phyloP scores from a whole-genome alignment of 2,329 filamentous ascomycete genomes.

The Coleophoma crateriformis region DNA sequence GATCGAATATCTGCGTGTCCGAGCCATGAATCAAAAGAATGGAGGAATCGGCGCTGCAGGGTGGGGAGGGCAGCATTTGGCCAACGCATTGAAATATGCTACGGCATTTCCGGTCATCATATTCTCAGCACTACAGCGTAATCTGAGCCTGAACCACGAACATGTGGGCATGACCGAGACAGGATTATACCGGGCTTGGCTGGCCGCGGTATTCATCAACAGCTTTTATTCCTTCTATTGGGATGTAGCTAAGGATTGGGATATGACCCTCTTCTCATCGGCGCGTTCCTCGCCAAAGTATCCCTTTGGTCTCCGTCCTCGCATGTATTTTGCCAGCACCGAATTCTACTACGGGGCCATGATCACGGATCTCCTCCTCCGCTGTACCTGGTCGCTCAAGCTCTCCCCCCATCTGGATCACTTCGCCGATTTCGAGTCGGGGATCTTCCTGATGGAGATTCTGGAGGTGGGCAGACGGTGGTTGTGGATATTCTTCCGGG shows the following conservation, averaged over 20 bases:
- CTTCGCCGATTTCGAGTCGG: slow-evolving; percentile 80
- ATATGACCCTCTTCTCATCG: slow-evolving; percentile 73
- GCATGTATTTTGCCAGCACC: slow-evolving; percentile 66
- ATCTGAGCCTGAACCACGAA: slow-evolving; percentile 35
- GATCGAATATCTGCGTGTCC: slow-evolving; percentile 76
- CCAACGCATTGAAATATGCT: slow-evolving; percentile 93
- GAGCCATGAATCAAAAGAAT: slow-evolving; percentile 44
- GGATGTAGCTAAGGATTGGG: slow-evolving; percentile 97
- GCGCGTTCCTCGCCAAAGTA: slow-evolving; percentile 53
- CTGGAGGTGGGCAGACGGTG: slow-evolving; percentile 84
- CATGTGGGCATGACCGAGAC: slow-evolving; percentile 32
- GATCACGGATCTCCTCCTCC: slow-evolving; percentile 68
- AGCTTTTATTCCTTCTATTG: slow-evolving; percentile 97
- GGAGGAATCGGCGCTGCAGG: slow-evolving; percentile 43
- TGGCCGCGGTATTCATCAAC: slow-evolving; percentile 72
- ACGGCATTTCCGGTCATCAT: slow-evolving; percentile 89
- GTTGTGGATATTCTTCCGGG: slow-evolving; percentile 95
- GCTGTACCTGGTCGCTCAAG: slow-evolving; percentile 90
- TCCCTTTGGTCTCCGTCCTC: slow-evolving; percentile 71
- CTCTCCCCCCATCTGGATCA: slow-evolving; percentile 77
- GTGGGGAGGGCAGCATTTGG: slow-evolving; percentile 81
- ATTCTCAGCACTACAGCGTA: slow-evolving; percentile 68
- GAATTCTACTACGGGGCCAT: slow-evolving; percentile 81
- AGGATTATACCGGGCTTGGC: slow-evolving; percentile 53
- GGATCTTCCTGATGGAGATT: slow-evolving; percentile 81